Base-by-base conservation (phyloP, 2,329 filamentous ascomycete genomes). In the Fonsecaea nubica region DNA sequence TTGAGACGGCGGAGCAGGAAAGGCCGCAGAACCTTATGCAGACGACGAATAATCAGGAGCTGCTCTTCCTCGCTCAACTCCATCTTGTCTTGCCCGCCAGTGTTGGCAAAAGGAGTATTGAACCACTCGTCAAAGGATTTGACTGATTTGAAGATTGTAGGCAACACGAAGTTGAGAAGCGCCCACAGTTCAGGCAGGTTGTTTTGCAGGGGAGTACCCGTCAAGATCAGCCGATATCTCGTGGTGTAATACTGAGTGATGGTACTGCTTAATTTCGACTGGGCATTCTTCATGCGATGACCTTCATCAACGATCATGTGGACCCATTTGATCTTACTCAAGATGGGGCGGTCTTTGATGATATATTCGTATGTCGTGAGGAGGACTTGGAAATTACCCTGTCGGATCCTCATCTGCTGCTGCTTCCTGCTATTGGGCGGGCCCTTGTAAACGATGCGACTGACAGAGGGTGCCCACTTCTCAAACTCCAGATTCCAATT, bases 291-390 rank as follows among this genome's bases (percentile, higher is more conserved):
- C 95, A 99, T 99, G 78, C 95, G 93, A 80, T 99, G 95, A 81
- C 95, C 95, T 84, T 99, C 95, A 75, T 99, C 95, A 72, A 99
- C 95, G 74, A 99, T 98, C 95, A 99, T 98, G 82, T 99, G 95
- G 74, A 97, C 90, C 95, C 95, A 99, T 81, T 98, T 98, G 81
- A 99, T 94, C 84, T 98, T 98, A 84, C 92, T 96, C 12, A 99
- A 83, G 72, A 99, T 85, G 0, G 94, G 94, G 40, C 95, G 89
- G 76, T 99, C 95, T 82, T 98, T 99, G 86, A 99, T 99, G 80
- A 99, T 96, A 81, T 98, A 99, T 79, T 99, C 95, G 81, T 99
- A 99, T 0, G 95, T 99, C 1, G 95, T 99, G 65, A 99, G 86
- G 10, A 99, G 83, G 57, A 99, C 95, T 78, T 99, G 95, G 86